These are phyloP conservation scores for Dictyostelium firmibasis DNA, from an alignment of 78 protist species.

Conservation along the genomic window DNA sequence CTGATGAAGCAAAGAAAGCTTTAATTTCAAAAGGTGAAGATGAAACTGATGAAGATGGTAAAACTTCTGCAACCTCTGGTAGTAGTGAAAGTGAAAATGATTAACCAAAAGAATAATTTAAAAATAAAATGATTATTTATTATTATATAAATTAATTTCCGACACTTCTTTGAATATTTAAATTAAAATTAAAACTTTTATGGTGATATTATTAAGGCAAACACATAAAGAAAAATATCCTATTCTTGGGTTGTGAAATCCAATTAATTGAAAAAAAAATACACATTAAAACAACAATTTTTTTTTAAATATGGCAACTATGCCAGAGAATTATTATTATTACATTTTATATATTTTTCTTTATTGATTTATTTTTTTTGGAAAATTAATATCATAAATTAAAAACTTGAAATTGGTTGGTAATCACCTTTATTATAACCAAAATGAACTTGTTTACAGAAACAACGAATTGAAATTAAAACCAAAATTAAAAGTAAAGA, in stretches of 20 bases:
- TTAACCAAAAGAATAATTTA: background rate
- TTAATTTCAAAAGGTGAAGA: background rate
- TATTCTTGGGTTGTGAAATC: no score
- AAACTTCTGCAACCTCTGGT: background rate
- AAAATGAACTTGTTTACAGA: background rate
- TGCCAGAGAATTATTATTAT: no score
- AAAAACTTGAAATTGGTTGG: background rate
- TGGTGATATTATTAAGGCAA: no score
- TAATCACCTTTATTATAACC: background rate
- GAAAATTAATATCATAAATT: background rate
- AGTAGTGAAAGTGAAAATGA: conserved; percentile 1
- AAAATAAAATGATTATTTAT: no score
- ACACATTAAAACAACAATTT: no score
- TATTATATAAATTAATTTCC: no score
- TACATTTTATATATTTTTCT: background rate
- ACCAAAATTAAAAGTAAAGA: conserved; percentile 26
- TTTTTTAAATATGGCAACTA: no score
- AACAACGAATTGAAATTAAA: conserved; percentile 61
- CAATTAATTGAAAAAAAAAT: no score
- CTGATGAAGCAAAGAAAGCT: background rate
- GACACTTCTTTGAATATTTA: no score
- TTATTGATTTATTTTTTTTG: background rate
- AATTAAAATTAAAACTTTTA: no score
- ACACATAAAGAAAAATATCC: no score
- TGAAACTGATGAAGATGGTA: background rate